A percentile compares a stretch with the other conserved stretches of the same genome.
These are phyloP conservation scores for Phytophthora foliorum DNA, from an alignment of 352 stramenopile genomes.

Conservation along the genomic window DNA sequence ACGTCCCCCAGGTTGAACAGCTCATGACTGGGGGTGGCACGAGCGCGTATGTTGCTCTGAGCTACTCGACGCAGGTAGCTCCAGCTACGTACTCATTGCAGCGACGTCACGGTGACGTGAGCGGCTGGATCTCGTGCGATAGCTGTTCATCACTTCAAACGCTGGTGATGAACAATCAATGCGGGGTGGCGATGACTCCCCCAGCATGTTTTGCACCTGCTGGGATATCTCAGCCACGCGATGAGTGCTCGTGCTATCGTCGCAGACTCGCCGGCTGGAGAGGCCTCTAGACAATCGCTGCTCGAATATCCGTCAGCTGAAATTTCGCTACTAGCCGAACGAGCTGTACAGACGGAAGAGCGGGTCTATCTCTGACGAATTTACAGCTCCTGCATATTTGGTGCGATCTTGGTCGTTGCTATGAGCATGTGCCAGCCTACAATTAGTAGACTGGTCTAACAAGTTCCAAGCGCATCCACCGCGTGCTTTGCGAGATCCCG, in stretches of 20 bases:
- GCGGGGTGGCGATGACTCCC: constrained; percentile 1
- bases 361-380: no score
- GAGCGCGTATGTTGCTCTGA: no score
- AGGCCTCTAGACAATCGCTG: neutral
- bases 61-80: no score
- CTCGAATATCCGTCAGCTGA: neutral
- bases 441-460: neutral
- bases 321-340: no score
- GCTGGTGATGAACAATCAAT: constrained; percentile 14
- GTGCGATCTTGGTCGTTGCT: neutral
- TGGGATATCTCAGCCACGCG: neutral
- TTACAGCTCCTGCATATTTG: no score
- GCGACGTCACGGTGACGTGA: no score
- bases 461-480: neutral
- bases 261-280: neutral
- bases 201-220: neutral
- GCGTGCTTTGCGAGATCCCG: constrained; percentile 6
- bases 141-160: constrained; percentile 8
- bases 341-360: no score
- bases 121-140: no score
- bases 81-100: no score
- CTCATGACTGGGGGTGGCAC: no score
- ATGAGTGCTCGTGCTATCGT: constrained; percentile 9
- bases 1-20: no score
- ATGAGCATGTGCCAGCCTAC: neutral